Percentiles rank a stretch among this genome's conserved stretches.
phyloP scores from a whole-genome alignment of 345 rosid species.

The Aegle marmelos region DNA sequence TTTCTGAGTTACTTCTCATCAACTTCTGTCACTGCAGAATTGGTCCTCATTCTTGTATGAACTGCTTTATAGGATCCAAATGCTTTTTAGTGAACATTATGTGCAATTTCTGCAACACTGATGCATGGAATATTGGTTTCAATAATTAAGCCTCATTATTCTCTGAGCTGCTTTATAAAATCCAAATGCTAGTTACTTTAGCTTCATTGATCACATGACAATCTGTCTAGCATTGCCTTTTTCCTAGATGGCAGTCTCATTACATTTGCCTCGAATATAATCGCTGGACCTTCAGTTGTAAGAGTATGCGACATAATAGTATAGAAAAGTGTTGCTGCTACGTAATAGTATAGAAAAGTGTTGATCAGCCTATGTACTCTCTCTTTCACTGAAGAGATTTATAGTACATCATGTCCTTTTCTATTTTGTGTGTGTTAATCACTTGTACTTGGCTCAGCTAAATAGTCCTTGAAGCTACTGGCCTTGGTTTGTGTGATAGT shows the following conservation, averaged over 20 bases:
- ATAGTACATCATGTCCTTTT: background rate
- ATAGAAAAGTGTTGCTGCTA: background rate
- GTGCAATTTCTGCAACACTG: background rate
- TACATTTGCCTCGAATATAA: background rate
- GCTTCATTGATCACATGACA: background rate
- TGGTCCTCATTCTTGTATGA: background rate
- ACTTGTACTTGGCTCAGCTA: background rate
- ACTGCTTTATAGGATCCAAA: background rate
- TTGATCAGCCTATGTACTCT: background rate
- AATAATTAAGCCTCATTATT: background rate
- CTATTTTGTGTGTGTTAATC: background rate
- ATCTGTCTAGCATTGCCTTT: background rate
- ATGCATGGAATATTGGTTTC: background rate
- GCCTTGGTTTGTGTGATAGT: background rate
- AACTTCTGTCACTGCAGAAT: background rate
- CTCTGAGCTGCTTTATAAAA: background rate
- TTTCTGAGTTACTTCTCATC: conserved; percentile 7
- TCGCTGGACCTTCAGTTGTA: background rate
- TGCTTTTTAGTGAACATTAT: background rate
- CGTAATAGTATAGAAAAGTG: background rate
- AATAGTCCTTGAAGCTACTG: background rate
- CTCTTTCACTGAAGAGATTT: background rate
- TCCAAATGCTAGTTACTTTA: background rate
- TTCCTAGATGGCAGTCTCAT: background rate
- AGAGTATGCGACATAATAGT: background rate